phyloP scores from a whole-genome alignment of 2,329 filamentous ascomycete species.

The Aspergillus fumigatiaffinis region DNA sequence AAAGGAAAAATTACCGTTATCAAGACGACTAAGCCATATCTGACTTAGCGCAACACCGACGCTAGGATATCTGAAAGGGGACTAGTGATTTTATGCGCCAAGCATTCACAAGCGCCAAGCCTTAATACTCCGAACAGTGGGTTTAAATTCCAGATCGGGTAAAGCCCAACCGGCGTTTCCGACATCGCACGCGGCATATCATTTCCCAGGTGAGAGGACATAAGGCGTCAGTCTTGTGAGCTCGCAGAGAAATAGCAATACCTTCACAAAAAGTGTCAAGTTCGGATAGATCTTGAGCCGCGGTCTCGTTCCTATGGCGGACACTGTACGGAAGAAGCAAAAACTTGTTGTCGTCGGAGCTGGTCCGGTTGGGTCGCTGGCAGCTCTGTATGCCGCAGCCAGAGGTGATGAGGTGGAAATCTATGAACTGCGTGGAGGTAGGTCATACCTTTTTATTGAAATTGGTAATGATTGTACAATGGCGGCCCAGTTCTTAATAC shows the following conservation, averaged over 20 bases:
- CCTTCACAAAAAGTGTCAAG: background rate
- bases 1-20: background rate
- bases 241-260: background rate
- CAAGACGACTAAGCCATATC: background rate
- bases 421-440: constrained; percentile 90
- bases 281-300: background rate
- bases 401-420: constrained; percentile 87
- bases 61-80: background rate
- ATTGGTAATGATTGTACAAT: background rate
- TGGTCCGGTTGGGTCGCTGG: constrained; percentile 87
- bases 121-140: background rate
- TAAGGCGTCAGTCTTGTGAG: background rate
- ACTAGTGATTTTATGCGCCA: background rate
- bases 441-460: constrained; percentile 28
- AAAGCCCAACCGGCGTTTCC: background rate
- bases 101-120: background rate
- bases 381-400: constrained; percentile 85
- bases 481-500: background rate
- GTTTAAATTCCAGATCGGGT: background rate
- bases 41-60: background rate
- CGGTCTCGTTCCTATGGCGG: constrained; percentile 8
- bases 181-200: background rate
- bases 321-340: constrained; percentile 37
- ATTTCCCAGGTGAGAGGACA: background rate
- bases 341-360: constrained; percentile 85